A percentile compares a stretch with the other conserved stretches of the same genome.
Conservation (phyloP, 2,329 filamentous ascomycete species). For the Proliferodiscus dingleyae region DNA sequence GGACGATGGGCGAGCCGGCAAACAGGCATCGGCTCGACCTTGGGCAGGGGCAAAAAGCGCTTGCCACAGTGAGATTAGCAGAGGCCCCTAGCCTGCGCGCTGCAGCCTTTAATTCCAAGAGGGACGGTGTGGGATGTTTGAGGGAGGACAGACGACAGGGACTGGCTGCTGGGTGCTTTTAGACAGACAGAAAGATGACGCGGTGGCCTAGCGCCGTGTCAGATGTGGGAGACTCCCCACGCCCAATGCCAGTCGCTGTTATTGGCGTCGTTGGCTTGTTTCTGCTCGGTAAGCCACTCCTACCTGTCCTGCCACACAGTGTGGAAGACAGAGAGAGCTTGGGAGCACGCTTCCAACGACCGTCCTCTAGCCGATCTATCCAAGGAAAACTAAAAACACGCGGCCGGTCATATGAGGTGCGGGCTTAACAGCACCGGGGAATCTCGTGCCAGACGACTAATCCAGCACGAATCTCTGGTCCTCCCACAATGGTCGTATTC, state of each 20-base stretch:
- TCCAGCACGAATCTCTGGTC: too few relatives aligned
- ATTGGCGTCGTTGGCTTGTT: not conserved
- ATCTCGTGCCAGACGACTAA: too few relatives aligned
- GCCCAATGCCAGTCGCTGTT: not conserved
- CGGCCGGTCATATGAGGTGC: too few relatives aligned
- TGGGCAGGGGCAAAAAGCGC: not conserved
- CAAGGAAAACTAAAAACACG: too few relatives aligned
- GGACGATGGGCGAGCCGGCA: not conserved
- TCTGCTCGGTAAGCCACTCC: too few relatives aligned
- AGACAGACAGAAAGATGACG: constrained; percentile 15
- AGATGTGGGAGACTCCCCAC: constrained; percentile 9
- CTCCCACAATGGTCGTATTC: too few relatives aligned
- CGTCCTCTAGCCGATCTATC: too few relatives aligned
- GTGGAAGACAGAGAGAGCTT: too few relatives aligned
- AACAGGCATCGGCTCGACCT: constrained; percentile 11
- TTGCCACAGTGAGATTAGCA: not conserved
- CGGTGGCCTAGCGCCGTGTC: constrained; percentile 19
- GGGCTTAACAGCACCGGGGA: too few relatives aligned
- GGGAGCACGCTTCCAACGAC: too few relatives aligned
- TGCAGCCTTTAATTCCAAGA: not conserved
- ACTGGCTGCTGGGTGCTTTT: constrained; percentile 11
- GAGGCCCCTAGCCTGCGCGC: not conserved
- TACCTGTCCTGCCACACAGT: not conserved
- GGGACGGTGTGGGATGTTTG: constrained; percentile 3
- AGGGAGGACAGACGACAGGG: not conserved